Percentiles rank a stretch among this genome's conserved stretches.
phyloP scores from a whole-genome alignment of 1,139 yeast genomes.

The Nakaseomyces uthaithaninus region DNA sequence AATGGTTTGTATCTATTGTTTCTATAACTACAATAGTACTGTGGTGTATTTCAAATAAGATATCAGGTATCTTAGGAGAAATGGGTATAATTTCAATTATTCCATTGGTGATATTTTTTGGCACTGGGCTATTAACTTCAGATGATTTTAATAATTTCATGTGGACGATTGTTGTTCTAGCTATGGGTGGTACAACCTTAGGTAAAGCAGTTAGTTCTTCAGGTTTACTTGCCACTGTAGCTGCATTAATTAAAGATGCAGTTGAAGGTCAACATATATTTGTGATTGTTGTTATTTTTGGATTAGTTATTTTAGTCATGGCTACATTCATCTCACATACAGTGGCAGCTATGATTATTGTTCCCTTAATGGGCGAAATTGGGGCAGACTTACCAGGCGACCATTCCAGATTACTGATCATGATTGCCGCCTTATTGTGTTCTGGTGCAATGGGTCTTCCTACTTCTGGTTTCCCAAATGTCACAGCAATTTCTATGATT shows the following conservation, averaged over 20 bases:
- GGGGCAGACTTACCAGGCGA: slow-evolving; percentile 58
- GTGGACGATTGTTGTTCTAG: slow-evolving; percentile 87
- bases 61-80: slow-evolving; percentile 70
- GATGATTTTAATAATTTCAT: slow-evolving; percentile 89
- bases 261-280: slow-evolving; percentile 59
- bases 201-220: slow-evolving; percentile 89
- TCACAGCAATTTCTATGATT: slow-evolving; percentile 85
- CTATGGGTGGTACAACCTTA: slow-evolving; percentile 93
- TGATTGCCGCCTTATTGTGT: slow-evolving; percentile 78
- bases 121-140: slow-evolving; percentile 72
- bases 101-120: slow-evolving; percentile 78
- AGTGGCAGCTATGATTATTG: slow-evolving; percentile 84
- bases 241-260: slow-evolving; percentile 52
- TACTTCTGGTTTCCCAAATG: slow-evolving; percentile 94
- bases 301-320: slow-evolving; percentile 64
- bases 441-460: slow-evolving; percentile 96
- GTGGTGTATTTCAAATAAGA: slow-evolving; percentile 76
- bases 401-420: slow-evolving; percentile 51
- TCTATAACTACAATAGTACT: slow-evolving; percentile 63
- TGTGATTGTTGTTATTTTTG: slow-evolving; percentile 65
- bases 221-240: slow-evolving; percentile 74
- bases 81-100: slow-evolving; percentile 83
- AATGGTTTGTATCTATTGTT: slow-evolving; percentile 59
- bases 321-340: slow-evolving; percentile 96
- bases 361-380: slow-evolving; percentile 81